Evolutionary conservation across 2,329 filamentous ascomycete genomes (phyloP), one percentile per base, ranked within the genome.

Genomic region (Pseudocercospora cruenta): DNA sequence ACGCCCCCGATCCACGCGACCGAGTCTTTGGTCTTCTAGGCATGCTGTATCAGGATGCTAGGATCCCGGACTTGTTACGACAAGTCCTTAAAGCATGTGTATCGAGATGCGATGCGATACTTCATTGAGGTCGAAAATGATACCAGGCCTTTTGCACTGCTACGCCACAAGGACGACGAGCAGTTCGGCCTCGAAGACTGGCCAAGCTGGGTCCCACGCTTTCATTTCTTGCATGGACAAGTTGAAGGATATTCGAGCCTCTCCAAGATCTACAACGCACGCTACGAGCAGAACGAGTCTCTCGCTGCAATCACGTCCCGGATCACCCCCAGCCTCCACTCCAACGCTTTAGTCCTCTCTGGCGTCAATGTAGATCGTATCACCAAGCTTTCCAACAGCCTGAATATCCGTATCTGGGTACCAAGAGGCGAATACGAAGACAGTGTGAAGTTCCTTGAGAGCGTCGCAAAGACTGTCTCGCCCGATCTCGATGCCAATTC

Each of bases 21-120:
- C 51, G 28, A 26, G 51, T 55, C 51, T 55, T 26, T 55, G 51
- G 51, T 21, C n/a, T 55, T 8, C 28, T 55, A 26, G 51, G 51
- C 45, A n/a, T 47, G 45, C n/a, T 47, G n/a, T 47, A 19, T 16
- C 6, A n/a, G 21, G 45, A 22, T 21, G 21, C n/a, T 6, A 22
- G 7, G 21, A 47, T 47, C 8, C 45, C 45, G n/a, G n/a, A 47
- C 8, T 47, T 47, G 45, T 21, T 47, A 54, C 31, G 26, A 10
- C 47, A 62, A 39, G 45, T 4, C 59, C 8, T 12, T 36, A 8
- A 26, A 19, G 10, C 19, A 39, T 54, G 59, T 62, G 12, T 62
- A 36, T 49, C 47, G 47, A 14, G 47, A 62, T n/a, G 59, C 47
- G 9, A 62, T 28, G 10, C 59, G 45, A 31, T 28, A 21, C 19